A percentile compares a stretch with the other conserved stretches of the same genome.
Conservation (phyloP, 805 yeast genomes). For the Barnettozyma sucrosica region DNA sequence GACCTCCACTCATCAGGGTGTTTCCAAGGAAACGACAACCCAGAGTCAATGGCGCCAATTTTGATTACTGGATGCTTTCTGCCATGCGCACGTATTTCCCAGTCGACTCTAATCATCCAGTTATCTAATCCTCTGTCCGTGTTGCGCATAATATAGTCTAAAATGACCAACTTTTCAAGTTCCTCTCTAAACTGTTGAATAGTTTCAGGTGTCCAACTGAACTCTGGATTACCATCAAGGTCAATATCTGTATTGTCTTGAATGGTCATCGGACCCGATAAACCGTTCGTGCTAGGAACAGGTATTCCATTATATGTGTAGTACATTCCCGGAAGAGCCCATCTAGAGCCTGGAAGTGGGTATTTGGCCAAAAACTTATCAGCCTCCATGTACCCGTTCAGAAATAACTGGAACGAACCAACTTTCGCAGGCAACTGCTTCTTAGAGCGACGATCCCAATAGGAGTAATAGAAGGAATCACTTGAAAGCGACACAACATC, state of each 20-base stretch:
- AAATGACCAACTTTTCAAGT: constrained; percentile 60
- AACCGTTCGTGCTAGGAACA: background rate
- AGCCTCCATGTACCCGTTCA: constrained; percentile 55
- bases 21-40: constrained; percentile 73
- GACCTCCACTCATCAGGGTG: constrained; percentile 81
- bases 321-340: constrained; percentile 17
- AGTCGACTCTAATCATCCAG: constrained; percentile 66
- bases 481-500: constrained; percentile 39
- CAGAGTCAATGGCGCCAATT: constrained; percentile 73
- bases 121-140: constrained; percentile 73
- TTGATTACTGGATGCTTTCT: constrained; percentile 35
- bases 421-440: constrained; percentile 36
- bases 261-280: background rate
- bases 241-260: constrained; percentile 3
- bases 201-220: constrained; percentile 48
- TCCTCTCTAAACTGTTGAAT: constrained; percentile 51
- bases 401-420: constrained; percentile 64
- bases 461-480: constrained; percentile 38
- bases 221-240: constrained; percentile 22
- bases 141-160: constrained; percentile 68
- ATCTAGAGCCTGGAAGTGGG: constrained; percentile 49
- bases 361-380: constrained; percentile 47
- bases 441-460: constrained; percentile 34
- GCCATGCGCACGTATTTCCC: constrained; percentile 26
- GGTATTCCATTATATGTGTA: constrained; percentile 1